Conservation (phyloP, 2,329 filamentous ascomycete genomes). For the Proliferodiscus dingleyae region DNA sequence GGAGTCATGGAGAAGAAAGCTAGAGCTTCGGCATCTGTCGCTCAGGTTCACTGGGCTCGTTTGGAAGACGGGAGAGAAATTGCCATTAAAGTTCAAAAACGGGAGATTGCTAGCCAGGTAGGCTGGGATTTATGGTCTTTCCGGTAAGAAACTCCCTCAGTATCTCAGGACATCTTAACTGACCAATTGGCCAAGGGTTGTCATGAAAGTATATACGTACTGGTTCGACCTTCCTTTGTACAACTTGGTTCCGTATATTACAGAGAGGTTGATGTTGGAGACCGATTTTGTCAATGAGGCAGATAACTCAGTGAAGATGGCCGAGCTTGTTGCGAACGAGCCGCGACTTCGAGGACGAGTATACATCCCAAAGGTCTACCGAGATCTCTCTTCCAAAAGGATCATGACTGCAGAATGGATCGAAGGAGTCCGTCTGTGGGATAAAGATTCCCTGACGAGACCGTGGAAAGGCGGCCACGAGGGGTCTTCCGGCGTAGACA, state of each 20-base stretch:
- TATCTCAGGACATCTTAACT: not conserved
- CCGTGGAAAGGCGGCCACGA: constrained; percentile 76
- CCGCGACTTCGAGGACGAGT: constrained; percentile 72
- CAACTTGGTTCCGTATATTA: constrained; percentile 85
- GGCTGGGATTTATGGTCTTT: constrained; percentile 80
- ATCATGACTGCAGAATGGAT: constrained; percentile 98
- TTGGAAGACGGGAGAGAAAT: constrained; percentile 84
- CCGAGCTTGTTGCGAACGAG: constrained; percentile 68
- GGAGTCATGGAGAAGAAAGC: constrained; percentile 67
- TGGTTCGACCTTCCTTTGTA: constrained; percentile 94
- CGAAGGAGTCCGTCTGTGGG: constrained; percentile 88
- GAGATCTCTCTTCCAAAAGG: constrained; percentile 74
- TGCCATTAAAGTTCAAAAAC: constrained; percentile 94
- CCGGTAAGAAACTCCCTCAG: constrained; percentile 8
- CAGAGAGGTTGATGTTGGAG: constrained; percentile 84
- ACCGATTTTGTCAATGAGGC: constrained; percentile 95
- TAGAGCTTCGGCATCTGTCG: constrained; percentile 74
- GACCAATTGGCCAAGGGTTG: constrained; percentile 50
- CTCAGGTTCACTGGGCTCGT: constrained; percentile 93
- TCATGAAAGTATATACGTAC: constrained; percentile 75
- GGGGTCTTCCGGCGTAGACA: constrained; percentile 74
- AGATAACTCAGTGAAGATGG: constrained; percentile 81
- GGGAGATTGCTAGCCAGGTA: constrained; percentile 86
- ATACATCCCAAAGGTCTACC: constrained; percentile 81
- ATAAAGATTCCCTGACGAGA: constrained; percentile 73